Evolutionary conservation across 2,329 filamentous ascomycete species (phyloP), one percentile per base, ranked within the genome.

Genomic region (Sclerotinia borealis): DNA sequence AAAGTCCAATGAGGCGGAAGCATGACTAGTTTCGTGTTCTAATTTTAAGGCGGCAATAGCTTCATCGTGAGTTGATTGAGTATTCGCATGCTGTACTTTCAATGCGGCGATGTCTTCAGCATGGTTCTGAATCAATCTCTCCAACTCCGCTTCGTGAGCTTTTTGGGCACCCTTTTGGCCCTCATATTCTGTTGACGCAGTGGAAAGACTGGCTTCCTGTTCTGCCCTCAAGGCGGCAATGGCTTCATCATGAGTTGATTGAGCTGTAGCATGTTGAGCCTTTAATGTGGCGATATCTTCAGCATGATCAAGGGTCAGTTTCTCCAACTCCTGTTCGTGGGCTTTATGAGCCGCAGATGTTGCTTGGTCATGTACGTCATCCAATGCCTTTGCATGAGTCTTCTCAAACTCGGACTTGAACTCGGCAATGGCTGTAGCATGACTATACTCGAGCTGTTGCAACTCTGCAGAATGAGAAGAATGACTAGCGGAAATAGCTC

Each of bases 221-320:
- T 52, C 45, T 41, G 25, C 13, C 31, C 52, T 61, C 25, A 52
- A 51, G 17, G 80, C 77, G 37, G 79, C 79, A 29, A 72, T 70
- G n/a, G 79, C 78, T 76, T 85, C 81, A 4, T 79, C 81, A 77
- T 85, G 84, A 13, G 78, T 19, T 77, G 82, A 81, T 68, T 87
- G 82, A 67, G 79, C 39, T 34, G 83, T 79, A 51, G 77, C 76
- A 39, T 71, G 73, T 52, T 78, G 75, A 48, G 78, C 76, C 74
- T 79, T 80, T 47, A 87, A 74, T 4, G 64, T 59, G 8, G 64
- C 64, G 54, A 75, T 67, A 19, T 64, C 65, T 67, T 82, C 77
- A 2, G 80, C 79, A 67, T 86, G 83, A 67, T 74, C 81, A n/a
- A 78, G 77, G 71, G 85, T 84, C 39, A 87, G 74, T 10, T 79